These are phyloP conservation scores for Jacaranda mimosifolia DNA, from an alignment of 257 asterid genomes.

Conservation along the genomic window DNA sequence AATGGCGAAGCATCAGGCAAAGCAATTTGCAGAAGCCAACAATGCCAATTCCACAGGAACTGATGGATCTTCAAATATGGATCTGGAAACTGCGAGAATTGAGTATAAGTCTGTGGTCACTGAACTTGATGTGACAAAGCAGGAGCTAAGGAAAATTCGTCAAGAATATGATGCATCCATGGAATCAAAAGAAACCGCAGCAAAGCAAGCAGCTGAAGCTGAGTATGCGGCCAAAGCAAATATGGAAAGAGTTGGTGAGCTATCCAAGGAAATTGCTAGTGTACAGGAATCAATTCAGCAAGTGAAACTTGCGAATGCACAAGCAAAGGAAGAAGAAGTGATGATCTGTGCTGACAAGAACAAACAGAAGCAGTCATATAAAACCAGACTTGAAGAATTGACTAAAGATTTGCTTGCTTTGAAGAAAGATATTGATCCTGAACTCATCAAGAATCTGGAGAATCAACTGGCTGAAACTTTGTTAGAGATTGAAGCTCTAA, in stretches of 20 bases:
- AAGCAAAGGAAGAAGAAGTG: conserved; percentile 60
- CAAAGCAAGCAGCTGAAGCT: conserved; percentile 62
- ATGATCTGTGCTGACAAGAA: conserved; percentile 56
- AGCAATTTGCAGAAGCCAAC: conserved; percentile 54
- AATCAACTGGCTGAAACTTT: conserved; percentile 49
- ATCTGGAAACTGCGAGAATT: conserved; percentile 53
- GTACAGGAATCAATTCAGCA: conserved; percentile 56
- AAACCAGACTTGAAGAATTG: conserved; percentile 64
- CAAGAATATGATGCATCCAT: conserved; percentile 54
- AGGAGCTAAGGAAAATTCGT: conserved; percentile 61
- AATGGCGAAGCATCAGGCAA: conserved; percentile 52
- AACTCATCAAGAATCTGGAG: conserved; percentile 52
- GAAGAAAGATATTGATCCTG: conserved; percentile 59
- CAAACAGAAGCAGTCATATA: conserved; percentile 56
- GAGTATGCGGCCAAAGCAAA: conserved; percentile 49
- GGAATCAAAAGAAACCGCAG: conserved; percentile 51
- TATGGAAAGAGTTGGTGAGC: conserved; percentile 54
- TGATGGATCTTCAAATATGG: conserved; percentile 43
- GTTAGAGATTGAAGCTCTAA: conserved; percentile 57
- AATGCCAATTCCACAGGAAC: conserved; percentile 39
- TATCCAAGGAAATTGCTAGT: conserved; percentile 62
- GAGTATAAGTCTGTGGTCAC: conserved; percentile 51
- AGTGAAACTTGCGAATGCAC: conserved; percentile 52
- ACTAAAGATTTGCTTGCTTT: conserved; percentile 51
- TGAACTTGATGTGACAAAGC: conserved; percentile 70